These are phyloP conservation scores for Diplosphaera chodatii DNA, from an alignment of 139 green algal species.

Conservation along the genomic window DNA sequence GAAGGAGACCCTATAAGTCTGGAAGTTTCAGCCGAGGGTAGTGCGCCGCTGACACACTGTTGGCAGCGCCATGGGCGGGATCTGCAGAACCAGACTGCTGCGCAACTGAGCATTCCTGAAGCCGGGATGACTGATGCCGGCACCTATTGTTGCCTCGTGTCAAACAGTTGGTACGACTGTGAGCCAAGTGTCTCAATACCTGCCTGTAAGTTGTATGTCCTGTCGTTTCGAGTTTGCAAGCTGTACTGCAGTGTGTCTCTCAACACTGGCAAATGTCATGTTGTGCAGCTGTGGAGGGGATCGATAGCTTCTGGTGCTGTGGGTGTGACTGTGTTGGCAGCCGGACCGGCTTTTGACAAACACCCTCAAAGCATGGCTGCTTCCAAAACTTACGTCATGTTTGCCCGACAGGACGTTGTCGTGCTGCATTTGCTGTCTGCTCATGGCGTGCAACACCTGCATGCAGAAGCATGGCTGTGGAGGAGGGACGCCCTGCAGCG, in stretches of 20 bases:
- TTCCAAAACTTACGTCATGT: too few species aligned
- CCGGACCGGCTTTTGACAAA: not conserved
- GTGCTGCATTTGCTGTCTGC: too few species aligned
- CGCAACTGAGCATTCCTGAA: not conserved
- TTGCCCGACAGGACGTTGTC: too few species aligned
- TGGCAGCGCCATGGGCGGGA: not conserved
- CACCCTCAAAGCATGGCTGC: not conserved
- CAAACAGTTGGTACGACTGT: not conserved
- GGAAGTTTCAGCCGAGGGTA: not conserved
- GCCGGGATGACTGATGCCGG: not conserved
- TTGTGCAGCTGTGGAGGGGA: not conserved
- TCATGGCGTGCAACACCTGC: too few species aligned
- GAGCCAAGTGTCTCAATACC: too few species aligned
- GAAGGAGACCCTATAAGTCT: not conserved
- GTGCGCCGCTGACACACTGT: not conserved
- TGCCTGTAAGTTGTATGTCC: too few species aligned
- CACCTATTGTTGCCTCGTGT: not conserved
- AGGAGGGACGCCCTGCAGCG: not conserved
- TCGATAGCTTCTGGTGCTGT: not conserved
- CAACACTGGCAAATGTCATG: too few species aligned
- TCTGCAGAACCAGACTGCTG: not conserved
- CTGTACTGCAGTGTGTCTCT: too few species aligned
- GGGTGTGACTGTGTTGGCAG: not conserved
- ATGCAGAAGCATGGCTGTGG: not conserved
- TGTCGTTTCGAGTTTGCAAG: too few species aligned